Evolutionary conservation across 768 basidiomycete species (phyloP).

Genomic region (Termitomyces sp.): DNA sequence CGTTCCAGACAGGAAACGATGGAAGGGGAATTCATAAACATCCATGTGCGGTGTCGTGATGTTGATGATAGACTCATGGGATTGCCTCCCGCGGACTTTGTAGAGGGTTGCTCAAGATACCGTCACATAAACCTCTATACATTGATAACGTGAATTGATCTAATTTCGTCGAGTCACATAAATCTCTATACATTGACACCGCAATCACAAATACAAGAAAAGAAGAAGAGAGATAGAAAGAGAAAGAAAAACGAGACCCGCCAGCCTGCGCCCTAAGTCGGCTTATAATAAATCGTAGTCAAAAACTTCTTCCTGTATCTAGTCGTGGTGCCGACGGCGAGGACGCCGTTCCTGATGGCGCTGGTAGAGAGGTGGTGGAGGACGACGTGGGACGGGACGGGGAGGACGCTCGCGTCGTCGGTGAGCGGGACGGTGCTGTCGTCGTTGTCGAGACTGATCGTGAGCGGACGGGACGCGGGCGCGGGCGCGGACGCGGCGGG

Average conservation of each 20-base stretch:
- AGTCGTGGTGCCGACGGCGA: slow-evolving; percentile 89
- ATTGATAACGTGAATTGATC: too few species aligned
- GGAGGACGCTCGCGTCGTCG: slow-evolving; percentile 87
- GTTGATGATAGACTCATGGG: too few species aligned
- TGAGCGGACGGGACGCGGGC: slow-evolving; percentile 7
- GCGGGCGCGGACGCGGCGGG: background rate
- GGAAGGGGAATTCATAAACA: too few species aligned
- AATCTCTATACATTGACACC: background rate
- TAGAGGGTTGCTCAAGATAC: too few species aligned
- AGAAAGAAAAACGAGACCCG: background rate
- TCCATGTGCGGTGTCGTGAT: too few species aligned
- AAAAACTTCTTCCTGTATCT: slow-evolving; percentile 91
- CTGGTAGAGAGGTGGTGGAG: slow-evolving; percentile 93
- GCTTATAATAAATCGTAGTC: slow-evolving; percentile 81
- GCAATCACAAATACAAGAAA: background rate
- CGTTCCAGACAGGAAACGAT: too few species aligned
- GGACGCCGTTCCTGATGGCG: slow-evolving; percentile 88
- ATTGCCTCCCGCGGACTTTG: too few species aligned
- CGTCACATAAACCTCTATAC: too few species aligned
- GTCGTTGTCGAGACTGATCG: slow-evolving; percentile 4
- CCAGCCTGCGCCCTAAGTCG: slow-evolving; percentile 31
- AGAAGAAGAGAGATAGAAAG: background rate
- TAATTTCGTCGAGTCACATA: too few species aligned
- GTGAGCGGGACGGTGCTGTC: slow-evolving; percentile 42
- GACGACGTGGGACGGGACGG: slow-evolving; percentile 91